Evolutionary conservation across 208 protist species (phyloP).

Genomic region (Leishmania gerbilli): DNA sequence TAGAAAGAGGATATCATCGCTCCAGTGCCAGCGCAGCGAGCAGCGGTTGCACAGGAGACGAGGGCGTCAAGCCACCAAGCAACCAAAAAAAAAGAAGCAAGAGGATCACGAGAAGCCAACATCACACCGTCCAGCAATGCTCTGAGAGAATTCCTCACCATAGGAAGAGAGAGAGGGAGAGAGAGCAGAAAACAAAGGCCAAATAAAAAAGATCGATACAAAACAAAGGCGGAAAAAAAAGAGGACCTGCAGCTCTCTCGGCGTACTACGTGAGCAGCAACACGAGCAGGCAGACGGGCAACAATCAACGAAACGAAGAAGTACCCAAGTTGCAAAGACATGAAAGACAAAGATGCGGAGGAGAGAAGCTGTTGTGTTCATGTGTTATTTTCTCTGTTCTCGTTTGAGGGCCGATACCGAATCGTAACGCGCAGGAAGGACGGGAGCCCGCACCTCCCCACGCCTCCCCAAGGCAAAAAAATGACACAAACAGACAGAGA

Average conservation of each 20-base stretch:
- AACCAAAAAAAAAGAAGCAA: background rate
- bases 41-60: background rate
- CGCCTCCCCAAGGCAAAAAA: background rate
- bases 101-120: background rate
- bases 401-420: background rate
- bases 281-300: background rate
- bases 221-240: background rate
- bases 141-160: background rate
- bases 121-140: background rate
- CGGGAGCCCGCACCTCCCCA: too few species aligned
- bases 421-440: background rate
- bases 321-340: background rate
- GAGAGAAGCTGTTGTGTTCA: background rate
- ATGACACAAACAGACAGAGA: background rate
- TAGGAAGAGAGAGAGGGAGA: background rate
- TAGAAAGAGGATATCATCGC: background rate
- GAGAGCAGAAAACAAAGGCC: background rate
- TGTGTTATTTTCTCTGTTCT: background rate
- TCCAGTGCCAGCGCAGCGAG: background rate
- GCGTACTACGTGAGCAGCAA: background rate
- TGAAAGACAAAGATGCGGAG: too few species aligned
- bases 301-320: background rate
- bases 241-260: background rate
- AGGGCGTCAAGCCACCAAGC: background rate
- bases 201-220: too few species aligned